These are phyloP conservation scores for Usnea hakonensis DNA, from an alignment of 495 filamentous ascomycete genomes.

Conservation along the genomic window DNA sequence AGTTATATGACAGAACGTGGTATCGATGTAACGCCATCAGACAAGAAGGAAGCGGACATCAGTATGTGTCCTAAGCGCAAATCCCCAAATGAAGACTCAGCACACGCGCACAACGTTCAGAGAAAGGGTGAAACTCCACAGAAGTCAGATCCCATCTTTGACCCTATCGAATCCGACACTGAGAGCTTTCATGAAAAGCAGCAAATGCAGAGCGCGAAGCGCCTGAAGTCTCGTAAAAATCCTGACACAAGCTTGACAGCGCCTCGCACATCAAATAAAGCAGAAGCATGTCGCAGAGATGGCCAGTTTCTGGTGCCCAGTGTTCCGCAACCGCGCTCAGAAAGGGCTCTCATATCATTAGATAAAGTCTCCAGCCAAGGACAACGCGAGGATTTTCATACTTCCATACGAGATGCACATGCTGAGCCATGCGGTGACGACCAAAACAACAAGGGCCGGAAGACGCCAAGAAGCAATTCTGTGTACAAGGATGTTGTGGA, in stretches of 20 bases:
- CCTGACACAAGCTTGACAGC: not conserved
- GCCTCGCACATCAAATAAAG: not conserved
- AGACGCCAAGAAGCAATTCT: not conserved
- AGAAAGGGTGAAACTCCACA: not conserved
- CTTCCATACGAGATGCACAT: not conserved
- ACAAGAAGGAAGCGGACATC: not conserved
- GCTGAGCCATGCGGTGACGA: not conserved
- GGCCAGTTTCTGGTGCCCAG: not conserved
- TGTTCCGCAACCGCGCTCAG: not conserved
- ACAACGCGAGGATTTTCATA: not conserved
- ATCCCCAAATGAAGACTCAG: not conserved
- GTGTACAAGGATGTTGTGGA: not conserved
- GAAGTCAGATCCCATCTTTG: conserved; percentile 9
- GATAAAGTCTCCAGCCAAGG: not conserved
- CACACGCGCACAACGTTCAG: not conserved
- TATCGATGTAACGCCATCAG: not conserved
- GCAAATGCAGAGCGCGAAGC: conserved; percentile 14
- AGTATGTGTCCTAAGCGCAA: not conserved
- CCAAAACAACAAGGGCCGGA: not conserved
- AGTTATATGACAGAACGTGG: not conserved
- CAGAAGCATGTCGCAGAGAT: not conserved
- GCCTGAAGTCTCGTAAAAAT: conserved; percentile 1
- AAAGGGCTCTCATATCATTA: not conserved
- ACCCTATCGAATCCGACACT: conserved; percentile 21
- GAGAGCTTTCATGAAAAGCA: conserved; percentile 17